Percentiles rank a stretch among this genome's conserved stretches.
Evolutionary conservation across 2,329 filamentous ascomycete species (phyloP).

Genomic region (Neophaeococcomyces aloes): DNA sequence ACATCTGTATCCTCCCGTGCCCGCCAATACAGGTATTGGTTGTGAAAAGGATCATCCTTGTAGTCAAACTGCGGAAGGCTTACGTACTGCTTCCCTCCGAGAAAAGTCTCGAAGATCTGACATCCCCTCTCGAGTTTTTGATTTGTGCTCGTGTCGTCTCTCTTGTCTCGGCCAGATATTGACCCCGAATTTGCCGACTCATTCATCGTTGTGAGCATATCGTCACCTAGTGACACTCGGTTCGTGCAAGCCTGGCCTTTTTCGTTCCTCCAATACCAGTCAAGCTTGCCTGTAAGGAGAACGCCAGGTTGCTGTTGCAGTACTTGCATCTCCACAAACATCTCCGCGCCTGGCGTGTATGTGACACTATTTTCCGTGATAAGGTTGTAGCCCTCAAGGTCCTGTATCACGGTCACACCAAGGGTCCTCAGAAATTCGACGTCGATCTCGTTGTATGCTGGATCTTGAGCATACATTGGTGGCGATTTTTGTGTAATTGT

Average conservation of each 20-base stretch:
- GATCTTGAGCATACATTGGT: conserved; percentile 3
- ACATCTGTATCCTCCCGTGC: not conserved
- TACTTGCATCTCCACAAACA: conserved; percentile 1
- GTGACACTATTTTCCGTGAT: conserved; percentile 7
- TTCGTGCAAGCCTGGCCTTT: conserved; percentile 4
- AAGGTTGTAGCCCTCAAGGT: not conserved
- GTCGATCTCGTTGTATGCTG: conserved; percentile 8
- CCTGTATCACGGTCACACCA: not conserved
- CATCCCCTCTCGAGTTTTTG: not conserved
- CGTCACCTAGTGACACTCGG: not conserved
- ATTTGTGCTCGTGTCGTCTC: not conserved
- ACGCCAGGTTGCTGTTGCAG: not conserved
- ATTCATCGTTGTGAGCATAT: not conserved
- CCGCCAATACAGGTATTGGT: conserved; percentile 4
- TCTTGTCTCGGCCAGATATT: not conserved
- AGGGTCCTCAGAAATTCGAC: conserved; percentile 2
- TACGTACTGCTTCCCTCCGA: not conserved
- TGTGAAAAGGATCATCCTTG: conserved; percentile 7
- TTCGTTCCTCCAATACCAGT: conserved; percentile 4
- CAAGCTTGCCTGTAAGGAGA: conserved; percentile 1
- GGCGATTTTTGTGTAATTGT: not conserved
- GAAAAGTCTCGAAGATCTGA: not conserved
- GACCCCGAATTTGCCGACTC: not conserved
- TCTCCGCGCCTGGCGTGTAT: conserved; percentile 4
- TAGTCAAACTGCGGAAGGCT: not conserved